Evolutionary conservation across 2,329 filamentous ascomycete species (phyloP), one percentile per base, ranked within the genome.

Genomic region (Fusarium mangiferae): DNA sequence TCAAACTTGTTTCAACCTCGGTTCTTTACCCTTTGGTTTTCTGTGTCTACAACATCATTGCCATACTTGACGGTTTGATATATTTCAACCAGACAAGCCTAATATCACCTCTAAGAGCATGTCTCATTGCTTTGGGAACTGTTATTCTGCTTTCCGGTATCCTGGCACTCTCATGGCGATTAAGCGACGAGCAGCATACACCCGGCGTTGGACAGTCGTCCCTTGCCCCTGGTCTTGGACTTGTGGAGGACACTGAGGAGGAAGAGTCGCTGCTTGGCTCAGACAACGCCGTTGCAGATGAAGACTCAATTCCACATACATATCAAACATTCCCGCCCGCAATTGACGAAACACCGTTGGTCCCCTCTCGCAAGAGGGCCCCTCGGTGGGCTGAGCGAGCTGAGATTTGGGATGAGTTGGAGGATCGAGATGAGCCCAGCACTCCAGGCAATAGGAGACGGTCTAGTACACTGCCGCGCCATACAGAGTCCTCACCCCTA

Each of bases 21-120:
- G 93, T 98, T 70, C 88, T 99, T 75, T 99, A 99, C 83, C 96
- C 96, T 10, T 92, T 98, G 77, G 95, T 98, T 44, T 99, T 99
- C 84, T 99, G 96, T 87, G 91, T 98, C 74, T 99, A 98, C 88
- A 99, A 99, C 87, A 98, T 99, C 79, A 95, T 98, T 79, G 96
- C 96, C 75, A 99, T 99, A 76, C 87, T 98, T 76, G 96, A 99
- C 83, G 96, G 96, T 38, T 88, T 99, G 76, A 98, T 99, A 78
- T 99, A 98, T 84, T 99, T 98, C 84, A 89, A 93, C 77, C 96
- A 99, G 83, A 93, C 92, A 60, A 92, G 94, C 73, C 88, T 93
- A 63, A 90, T 99, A 72, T 91, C 92, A 22, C 87, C 90, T 2
- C 83, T 96, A 6, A 92, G 94, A 78, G 96, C 93, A 22, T 90